Evolutionary conservation across 2,329 filamentous ascomycete genomes (phyloP), one percentile per base, ranked within the genome.

Genomic region (Pseudogymnoascus sp.): DNA sequence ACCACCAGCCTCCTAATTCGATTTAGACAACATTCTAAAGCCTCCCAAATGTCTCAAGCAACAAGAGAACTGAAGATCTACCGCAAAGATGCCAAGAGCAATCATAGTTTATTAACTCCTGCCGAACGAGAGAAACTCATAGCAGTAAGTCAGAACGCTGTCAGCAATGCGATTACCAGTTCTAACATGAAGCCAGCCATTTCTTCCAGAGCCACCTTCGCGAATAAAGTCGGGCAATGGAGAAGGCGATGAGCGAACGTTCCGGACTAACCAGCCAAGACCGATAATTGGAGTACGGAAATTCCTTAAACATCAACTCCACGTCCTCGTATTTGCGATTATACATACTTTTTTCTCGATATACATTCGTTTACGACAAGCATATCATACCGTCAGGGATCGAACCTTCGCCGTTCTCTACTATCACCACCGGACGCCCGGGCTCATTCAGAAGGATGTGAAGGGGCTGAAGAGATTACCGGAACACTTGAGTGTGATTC

Each of bases 361-460:
- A 66, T 95, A 94, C 73, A 87, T 97, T 67, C 88, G 92, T 65
- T 76, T 90, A 63, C 86, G 92, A 62, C 86, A 91, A 71, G 84
- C 85, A 61, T 94, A 91, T 76, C 88, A 93, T 73, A 84, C 87
- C 7, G 81, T 96, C 58, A 79, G 85, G 67, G 89, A 94, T 72
- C 86, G 89, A 63, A 78, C 93, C 65, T 84, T 91, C 60, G 89
- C 90, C 8, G 83, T 97, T 64, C 80, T 96, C 61, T 92, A 93
- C 74, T 94, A 99, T 77, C 95, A 99, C 76, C 94, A 99, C 74
- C 89, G 90, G 60, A 96, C 93, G 0, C 94, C 94, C 6, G 90
- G 96, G 72, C 85, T 96, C 71, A 96, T 99, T 68, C 86, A 88
- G 70, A 87, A 88, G 70, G 94, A 99, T 76, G 87, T 97, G 26